Evolutionary conservation across 1,284 basidiomycete species (phyloP).

Genomic region (Fistulinella cinereoalba): DNA sequence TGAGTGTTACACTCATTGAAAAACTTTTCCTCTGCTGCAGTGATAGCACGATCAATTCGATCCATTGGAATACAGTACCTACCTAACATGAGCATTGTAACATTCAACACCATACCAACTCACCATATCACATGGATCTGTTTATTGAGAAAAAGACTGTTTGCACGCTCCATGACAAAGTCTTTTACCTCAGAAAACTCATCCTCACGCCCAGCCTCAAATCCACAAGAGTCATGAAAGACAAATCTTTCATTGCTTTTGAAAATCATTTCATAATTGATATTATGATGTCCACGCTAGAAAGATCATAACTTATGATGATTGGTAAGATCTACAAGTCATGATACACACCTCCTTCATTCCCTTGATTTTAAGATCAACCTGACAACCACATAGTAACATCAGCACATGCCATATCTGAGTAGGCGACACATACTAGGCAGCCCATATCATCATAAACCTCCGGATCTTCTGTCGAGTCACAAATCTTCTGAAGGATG

Average conservation of each 20-base stretch:
- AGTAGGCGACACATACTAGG: neutral
- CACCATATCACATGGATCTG: neutral
- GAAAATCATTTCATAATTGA: no score
- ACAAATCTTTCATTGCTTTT: no score
- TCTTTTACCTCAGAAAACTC: neutral
- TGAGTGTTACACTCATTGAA: neutral
- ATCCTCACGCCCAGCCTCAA: neutral
- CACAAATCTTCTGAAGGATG: conserved; percentile 7
- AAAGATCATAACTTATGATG: neutral
- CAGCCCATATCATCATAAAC: conserved; percentile 1
- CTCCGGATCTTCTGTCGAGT: conserved; percentile 7
- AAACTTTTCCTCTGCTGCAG: neutral
- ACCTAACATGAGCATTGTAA: no score
- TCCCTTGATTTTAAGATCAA: neutral
- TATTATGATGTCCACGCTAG: neutral
- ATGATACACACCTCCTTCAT: neutral
- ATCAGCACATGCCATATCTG: neutral
- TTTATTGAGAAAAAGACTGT: neutral
- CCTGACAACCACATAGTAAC: neutral
- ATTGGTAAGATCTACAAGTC: neutral
- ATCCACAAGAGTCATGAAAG: neutral
- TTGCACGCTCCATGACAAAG: neutral
- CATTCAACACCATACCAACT: neutral
- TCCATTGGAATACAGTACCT: neutral
- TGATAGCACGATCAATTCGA: neutral